Conservation (phyloP, 2,329 filamentous ascomycete species). For the Pseudogymnoascus sp. region DNA sequence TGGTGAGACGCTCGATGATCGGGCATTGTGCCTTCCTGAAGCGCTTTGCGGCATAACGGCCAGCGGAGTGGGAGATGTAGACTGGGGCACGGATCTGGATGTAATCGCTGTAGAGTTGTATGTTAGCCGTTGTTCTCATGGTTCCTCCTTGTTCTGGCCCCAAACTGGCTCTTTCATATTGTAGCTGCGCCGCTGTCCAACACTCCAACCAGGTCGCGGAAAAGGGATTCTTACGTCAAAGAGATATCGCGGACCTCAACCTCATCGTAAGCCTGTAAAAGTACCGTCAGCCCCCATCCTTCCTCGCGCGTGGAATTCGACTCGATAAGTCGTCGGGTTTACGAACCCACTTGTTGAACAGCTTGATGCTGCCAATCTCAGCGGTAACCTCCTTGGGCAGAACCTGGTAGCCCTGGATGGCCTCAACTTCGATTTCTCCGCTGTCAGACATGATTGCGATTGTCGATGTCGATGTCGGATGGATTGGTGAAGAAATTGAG, state of each 20-base stretch:
- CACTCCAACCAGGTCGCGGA: constrained; percentile 1
- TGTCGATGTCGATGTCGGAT: constrained; percentile 12
- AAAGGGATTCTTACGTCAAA: constrained; percentile 73
- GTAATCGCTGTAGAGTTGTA: constrained; percentile 70
- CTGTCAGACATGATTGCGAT: constrained; percentile 77
- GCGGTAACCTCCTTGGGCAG: constrained; percentile 88
- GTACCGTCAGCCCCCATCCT: constrained; percentile 8
- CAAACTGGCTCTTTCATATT: neutral
- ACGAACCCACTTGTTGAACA: constrained; percentile 83
- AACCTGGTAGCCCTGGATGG: constrained; percentile 65
- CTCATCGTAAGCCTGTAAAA: constrained; percentile 72
- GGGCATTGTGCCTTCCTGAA: constrained; percentile 99
- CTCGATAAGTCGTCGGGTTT: constrained; percentile 10
- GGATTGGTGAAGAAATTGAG: constrained; percentile 10
- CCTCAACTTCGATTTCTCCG: constrained; percentile 90
- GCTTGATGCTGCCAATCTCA: constrained; percentile 88
- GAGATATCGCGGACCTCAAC: constrained; percentile 99
- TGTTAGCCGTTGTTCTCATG: constrained; percentile 24
- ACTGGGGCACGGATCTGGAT: constrained; percentile 98
- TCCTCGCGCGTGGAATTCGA: constrained; percentile 3
- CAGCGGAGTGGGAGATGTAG: constrained; percentile 98
- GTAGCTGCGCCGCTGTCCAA: neutral
- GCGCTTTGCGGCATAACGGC: constrained; percentile 97
- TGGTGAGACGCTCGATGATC: constrained; percentile 99
- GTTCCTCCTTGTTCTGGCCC: constrained; percentile 3